Evolutionary conservation across 2,329 filamentous ascomycete genomes (phyloP), one percentile per base, ranked within the genome.

Genomic region (Penicillium sp.): DNA sequence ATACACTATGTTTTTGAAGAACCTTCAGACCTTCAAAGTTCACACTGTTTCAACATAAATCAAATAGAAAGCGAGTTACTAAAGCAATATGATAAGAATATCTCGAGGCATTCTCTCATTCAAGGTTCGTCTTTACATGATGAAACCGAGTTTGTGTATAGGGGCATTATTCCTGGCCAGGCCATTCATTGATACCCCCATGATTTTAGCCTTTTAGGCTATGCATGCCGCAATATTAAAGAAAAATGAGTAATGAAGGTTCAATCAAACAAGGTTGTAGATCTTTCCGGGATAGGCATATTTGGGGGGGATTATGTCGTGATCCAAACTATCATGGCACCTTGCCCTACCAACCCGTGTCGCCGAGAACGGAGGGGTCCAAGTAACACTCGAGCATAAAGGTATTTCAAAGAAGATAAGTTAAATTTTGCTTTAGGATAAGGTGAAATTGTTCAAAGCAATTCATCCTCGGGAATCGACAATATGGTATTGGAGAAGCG

Each of bases 271-370:
- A 21, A 41, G 15, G 13, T 45, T 23, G n/a, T n/a, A 21, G 3
- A 40, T 39, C n/a, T 41, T 15, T 31, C 16, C 11, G 16, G n/a
- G 23, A 36, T 38, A 38, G 29, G 38, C 23, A 23, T 29, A 51
- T 31, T 21, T 27, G 25, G 40, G 34, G 5, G 9, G 23, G 4
- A 11, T 11, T 11, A 66, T 68, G 65, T 65, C 63, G 65, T 65
- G 61, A 65, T 67, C 50, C 21, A 27, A 56, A 41, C 60, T 62
- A 67, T 67, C 61, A 67, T 68, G 57, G 57, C 62, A 66, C 62
- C 53, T 43, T 50, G 33, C 33, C 16, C 33, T 41, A 50, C 27
- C 33, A 50, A 13, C 43, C 51, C 49, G 4, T 19, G n/a, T 41
- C 40, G 55, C 41, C 56, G 41, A 40, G 41, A 39, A 21, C 9